Conservation (phyloP, 2,329 filamentous ascomycete species). For the Monosporascus sp. region DNA sequence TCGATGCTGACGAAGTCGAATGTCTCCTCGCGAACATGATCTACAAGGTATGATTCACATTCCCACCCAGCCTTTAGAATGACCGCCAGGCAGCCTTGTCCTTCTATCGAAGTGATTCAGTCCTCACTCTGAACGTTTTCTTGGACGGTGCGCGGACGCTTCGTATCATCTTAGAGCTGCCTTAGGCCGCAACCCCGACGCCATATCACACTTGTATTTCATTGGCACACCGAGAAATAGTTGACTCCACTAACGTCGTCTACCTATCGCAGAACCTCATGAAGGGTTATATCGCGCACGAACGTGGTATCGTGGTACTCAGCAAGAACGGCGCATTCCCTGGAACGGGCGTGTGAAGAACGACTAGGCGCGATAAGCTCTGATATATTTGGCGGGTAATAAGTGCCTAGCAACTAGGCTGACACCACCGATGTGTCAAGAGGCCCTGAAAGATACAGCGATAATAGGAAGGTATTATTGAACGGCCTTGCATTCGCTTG, state of each 20-base stretch:
- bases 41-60: conserved; percentile 70
- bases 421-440: not conserved
- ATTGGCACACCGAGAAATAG: conserved; percentile 12
- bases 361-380: no score
- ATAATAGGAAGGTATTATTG: conserved; percentile 2
- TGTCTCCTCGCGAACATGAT: conserved; percentile 95
- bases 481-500: conserved; percentile 11
- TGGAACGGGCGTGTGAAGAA: conserved; percentile 65
- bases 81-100: not conserved
- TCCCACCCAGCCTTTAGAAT: not conserved
- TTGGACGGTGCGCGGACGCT: not conserved
- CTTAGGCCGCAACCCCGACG: conserved; percentile 1
- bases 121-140: not conserved
- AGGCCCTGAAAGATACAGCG: not conserved
- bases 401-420: no score
- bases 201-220: conserved; percentile 9
- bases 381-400: no score
- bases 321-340: conserved; percentile 93
- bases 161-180: not conserved
- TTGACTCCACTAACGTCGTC: conserved; percentile 30
- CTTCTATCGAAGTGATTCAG: not conserved
- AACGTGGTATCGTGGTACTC: conserved; percentile 82
- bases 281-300: conserved; percentile 96
- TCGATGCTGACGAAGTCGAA: conserved; percentile 91
- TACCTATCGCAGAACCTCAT: conserved; percentile 66